Conservation (phyloP, 768 basidiomycete genomes). For the Mycena kentingensis region DNA sequence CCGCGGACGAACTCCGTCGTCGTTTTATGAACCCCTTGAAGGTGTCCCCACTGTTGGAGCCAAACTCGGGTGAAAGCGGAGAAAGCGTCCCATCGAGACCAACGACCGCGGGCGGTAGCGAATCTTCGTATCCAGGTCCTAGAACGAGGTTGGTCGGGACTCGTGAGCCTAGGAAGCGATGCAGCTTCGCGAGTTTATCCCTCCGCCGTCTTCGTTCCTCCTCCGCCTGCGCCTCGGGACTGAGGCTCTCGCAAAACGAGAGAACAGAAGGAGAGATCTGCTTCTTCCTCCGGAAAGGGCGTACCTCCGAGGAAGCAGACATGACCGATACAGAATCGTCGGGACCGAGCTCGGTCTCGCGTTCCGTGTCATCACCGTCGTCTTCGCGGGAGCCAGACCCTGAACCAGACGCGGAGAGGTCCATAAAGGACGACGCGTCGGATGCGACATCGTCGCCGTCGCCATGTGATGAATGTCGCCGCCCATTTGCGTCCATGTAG, state of each 20-base stretch:
- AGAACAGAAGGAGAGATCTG: conserved; percentile 47
- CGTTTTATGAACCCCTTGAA: conserved; percentile 46
- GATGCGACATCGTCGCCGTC: conserved; percentile 31
- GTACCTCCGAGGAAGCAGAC: neutral
- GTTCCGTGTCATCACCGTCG: neutral
- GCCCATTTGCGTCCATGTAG: conserved; percentile 30
- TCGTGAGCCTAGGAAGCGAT: conserved; percentile 83
- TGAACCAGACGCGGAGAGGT: conserved; percentile 22
- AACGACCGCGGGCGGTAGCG: conserved; percentile 28
- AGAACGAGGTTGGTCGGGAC: conserved; percentile 72
- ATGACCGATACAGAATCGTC: conserved; percentile 17
- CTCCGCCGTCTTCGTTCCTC: conserved; percentile 68
- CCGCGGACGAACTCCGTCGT: conserved; percentile 56
- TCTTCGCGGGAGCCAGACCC: conserved; percentile 1
- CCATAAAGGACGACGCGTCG: conserved; percentile 46
- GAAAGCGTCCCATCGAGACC: conserved; percentile 39
- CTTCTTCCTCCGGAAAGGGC: conserved; percentile 20
- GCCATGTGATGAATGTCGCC: conserved; percentile 46
- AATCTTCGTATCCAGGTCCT: conserved; percentile 41
- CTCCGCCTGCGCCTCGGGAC: conserved; percentile 57
- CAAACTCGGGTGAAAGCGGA: conserved; percentile 21
- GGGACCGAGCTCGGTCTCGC: conserved; percentile 2
- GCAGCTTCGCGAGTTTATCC: conserved; percentile 76
- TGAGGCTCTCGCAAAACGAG: conserved; percentile 51
- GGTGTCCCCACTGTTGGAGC: conserved; percentile 34